Base-by-base conservation (phyloP, 2,329 filamentous ascomycete species). In the Cryphonectria nitschkei region DNA sequence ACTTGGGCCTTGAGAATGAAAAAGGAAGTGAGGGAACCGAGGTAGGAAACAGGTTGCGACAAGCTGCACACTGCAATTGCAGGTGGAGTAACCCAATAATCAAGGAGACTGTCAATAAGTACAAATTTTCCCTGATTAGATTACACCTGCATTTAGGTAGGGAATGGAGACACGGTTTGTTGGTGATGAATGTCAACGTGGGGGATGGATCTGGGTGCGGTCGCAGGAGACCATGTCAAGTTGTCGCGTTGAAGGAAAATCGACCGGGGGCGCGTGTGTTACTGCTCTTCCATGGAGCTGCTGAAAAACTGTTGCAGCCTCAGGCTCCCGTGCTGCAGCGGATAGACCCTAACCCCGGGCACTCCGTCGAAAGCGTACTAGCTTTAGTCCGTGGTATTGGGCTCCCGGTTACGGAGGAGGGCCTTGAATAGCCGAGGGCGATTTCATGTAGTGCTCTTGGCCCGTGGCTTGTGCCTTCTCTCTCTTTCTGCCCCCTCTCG, bases 181-280 rank as follows among this genome's bases (percentile, higher is more conserved):
- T 64, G 56, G 54, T 37, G 69, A 64, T 71, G 43, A 69, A 43
- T 37, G n/a, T 26, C 37, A 34, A 56, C 22, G 50, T 65, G 50
- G 46, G 63, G 58, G 34, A 63, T 54, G 58, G 32, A 34, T 56
- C 56, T 64, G 63, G 58, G 50, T 70, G 68, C 63, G 43, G 66
- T 73, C 69, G 71, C 66, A 66, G 68, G 71, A 71, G 69, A 69
- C 70, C 69, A 69, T 65, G 71, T 73, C 71, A 54, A 64, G 39
- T 63, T 71, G 69, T 72, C 71, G 71, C 71, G 71, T 70, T 70
- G 68, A 62, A 70, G 68, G 70, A 72, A 68, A 67, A 67, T 69
- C 68, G 70, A 65, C 52, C 67, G 63, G 61, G 71, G 65, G 68
- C 54, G 65, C 68, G 70, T 46, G 46, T 54, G 19, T 3, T 65